A percentile compares a stretch with the other conserved stretches of the same genome.
Conservation (phyloP, 129 eudicot genomes). For the Tagetes erecta region DNA sequence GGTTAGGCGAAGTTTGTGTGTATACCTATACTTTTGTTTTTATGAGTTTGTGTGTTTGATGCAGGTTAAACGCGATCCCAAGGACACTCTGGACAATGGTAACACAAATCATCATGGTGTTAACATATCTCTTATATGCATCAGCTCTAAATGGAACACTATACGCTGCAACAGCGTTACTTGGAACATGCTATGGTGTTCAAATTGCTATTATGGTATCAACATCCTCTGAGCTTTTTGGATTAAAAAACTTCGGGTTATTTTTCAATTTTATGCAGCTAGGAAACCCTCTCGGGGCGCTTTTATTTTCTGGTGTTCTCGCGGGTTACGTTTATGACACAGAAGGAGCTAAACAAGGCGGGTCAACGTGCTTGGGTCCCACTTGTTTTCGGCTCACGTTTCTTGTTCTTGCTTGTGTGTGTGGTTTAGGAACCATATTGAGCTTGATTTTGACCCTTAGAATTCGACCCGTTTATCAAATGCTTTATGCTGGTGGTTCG, state of each 20-base stretch:
- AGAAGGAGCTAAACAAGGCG: conserved; percentile 74
- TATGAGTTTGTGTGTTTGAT: background rate
- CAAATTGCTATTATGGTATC: conserved; percentile 91
- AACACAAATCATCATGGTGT: conserved; percentile 74
- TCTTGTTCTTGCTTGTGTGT: conserved; percentile 74
- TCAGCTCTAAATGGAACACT: conserved; percentile 82
- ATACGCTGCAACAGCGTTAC: conserved; percentile 75
- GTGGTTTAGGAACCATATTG: conserved; percentile 74
- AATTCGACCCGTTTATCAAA: conserved; percentile 91
- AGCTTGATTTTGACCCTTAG: conserved; percentile 70
- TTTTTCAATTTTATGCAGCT: conserved; percentile 86
- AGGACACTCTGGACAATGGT: conserved; percentile 84
- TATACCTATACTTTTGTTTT: too few relatives aligned
- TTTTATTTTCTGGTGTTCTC: conserved; percentile 77
- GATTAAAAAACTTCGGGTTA: conserved; percentile 76
- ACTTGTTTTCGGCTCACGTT: conserved; percentile 81
- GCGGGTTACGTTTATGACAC: conserved; percentile 83
- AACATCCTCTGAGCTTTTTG: conserved; percentile 92
- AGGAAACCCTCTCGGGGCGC: conserved; percentile 89
- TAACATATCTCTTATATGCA: conserved; percentile 72
- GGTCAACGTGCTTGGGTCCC: conserved; percentile 68
- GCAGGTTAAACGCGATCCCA: conserved; percentile 72
- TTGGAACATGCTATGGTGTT: conserved; percentile 88
- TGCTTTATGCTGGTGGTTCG: conserved; percentile 94
- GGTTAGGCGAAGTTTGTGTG: background rate